phyloP scores from a whole-genome alignment of 495 filamentous ascomycete species.

The Penicillium tannophilum region DNA sequence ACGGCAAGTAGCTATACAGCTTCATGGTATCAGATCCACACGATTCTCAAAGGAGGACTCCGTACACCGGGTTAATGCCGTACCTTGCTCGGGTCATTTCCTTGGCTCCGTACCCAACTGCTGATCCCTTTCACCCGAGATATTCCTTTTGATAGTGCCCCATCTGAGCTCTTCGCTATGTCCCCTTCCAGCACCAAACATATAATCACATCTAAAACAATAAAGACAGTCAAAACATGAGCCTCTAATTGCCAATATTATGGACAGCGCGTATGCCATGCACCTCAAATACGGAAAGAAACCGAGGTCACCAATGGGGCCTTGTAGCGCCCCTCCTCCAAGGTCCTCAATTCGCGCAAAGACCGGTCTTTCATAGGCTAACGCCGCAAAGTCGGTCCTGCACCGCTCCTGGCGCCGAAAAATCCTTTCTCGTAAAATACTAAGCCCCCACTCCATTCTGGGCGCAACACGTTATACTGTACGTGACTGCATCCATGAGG shows the following conservation, averaged over 20 bases:
- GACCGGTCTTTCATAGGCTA: conserved; percentile 27
- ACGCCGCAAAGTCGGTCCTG: conserved; percentile 11
- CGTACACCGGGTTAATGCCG: neutral
- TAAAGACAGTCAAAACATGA: conserved; percentile 8
- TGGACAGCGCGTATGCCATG: conserved; percentile 7
- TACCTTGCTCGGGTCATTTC: neutral
- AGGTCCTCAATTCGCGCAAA: conserved; percentile 28
- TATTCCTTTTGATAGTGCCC: conserved; percentile 6
- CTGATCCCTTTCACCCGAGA: conserved; percentile 6
- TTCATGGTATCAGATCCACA: conserved; percentile 18
- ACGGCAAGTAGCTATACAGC: neutral
- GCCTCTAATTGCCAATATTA: neutral
- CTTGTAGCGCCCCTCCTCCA: conserved; percentile 26
- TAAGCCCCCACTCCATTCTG: conserved; percentile 5
- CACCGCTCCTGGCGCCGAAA: conserved; percentile 31
- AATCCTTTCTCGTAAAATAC: conserved; percentile 11
- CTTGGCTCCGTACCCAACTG: neutral
- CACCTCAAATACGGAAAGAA: conserved; percentile 10
- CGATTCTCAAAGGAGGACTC: neutral
- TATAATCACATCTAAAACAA: neutral
- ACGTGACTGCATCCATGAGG: conserved; percentile 22
- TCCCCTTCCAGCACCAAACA: neutral
- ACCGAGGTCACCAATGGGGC: conserved; percentile 24
- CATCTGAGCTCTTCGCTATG: conserved; percentile 14
- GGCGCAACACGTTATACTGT: neutral